Evolutionary conservation across 345 rosid species (phyloP).

Genomic region (Turnera subulata): DNA sequence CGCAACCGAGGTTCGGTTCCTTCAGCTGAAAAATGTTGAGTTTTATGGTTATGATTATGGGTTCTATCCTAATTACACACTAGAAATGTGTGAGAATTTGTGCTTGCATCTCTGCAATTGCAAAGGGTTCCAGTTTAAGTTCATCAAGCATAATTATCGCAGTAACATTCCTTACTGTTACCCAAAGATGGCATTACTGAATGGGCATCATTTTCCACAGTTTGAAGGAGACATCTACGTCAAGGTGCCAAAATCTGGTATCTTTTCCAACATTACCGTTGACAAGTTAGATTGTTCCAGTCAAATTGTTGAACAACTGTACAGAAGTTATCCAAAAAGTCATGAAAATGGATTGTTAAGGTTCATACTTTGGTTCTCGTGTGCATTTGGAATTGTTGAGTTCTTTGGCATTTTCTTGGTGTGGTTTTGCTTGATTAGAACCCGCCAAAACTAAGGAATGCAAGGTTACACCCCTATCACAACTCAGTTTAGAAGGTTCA

Average conservation of each 20-base stretch:
- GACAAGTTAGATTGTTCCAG: not conserved
- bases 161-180: constrained; percentile 7
- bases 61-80: too few relatives aligned
- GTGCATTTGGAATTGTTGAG: too few relatives aligned
- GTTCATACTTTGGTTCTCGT: too few relatives aligned
- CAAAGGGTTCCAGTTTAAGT: too few relatives aligned
- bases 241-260: too few relatives aligned
- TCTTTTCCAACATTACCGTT: not conserved
- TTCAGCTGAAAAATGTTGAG: too few relatives aligned
- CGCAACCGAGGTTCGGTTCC: too few relatives aligned
- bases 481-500: constrained; percentile 5
- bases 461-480: not conserved
- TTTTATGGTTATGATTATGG: too few relatives aligned
- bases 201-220: not conserved
- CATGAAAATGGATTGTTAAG: too few relatives aligned
- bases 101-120: too few relatives aligned
- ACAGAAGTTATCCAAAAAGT: constrained; percentile 20
- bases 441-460: not conserved
- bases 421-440: constrained; percentile 23
- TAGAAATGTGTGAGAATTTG: too few relatives aligned
- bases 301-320: not conserved
- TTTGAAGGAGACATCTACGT: constrained; percentile 5
- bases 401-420: too few relatives aligned
- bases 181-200: not conserved
- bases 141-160: not conserved